Conservation (phyloP, 2,329 filamentous ascomycete genomes). For the Colletotrichum tabaci region DNA sequence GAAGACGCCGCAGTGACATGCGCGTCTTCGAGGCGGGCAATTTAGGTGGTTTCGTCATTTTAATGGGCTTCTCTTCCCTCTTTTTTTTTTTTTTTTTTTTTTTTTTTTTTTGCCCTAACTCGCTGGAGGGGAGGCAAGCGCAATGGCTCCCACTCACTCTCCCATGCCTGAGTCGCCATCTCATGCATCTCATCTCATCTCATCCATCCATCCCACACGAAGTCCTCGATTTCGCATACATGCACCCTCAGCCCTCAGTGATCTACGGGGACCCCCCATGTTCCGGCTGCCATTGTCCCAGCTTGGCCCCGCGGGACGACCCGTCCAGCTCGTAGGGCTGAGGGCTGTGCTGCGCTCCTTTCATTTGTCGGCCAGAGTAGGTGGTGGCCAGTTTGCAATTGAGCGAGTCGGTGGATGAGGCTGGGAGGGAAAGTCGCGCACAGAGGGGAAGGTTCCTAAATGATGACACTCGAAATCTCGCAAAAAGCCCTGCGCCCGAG, state of each 20-base stretch:
- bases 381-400: too few relatives aligned
- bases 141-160: not conserved
- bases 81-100: not conserved
- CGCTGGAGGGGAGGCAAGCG: too few relatives aligned
- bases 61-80: not conserved
- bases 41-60: not conserved
- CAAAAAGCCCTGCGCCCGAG: too few relatives aligned
- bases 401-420: too few relatives aligned
- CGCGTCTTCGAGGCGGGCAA: too few relatives aligned
- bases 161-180: not conserved
- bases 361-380: too few relatives aligned
- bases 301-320: slow-evolving; percentile 30
- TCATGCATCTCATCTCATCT: not conserved
- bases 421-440: too few relatives aligned
- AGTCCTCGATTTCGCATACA: not conserved
- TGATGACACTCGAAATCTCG: too few relatives aligned
- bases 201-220: not conserved
- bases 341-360: slow-evolving; percentile 30
- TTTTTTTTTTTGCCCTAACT: too few relatives aligned
- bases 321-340: slow-evolving; percentile 37
- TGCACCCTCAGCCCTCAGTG: not conserved
- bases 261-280: slow-evolving; percentile 10
- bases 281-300: slow-evolving; percentile 14
- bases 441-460: too few relatives aligned
- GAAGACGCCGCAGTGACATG: not conserved